Conservation (phyloP, 2,329 filamentous ascomycete species). For the Celoporthe dispersa region DNA sequence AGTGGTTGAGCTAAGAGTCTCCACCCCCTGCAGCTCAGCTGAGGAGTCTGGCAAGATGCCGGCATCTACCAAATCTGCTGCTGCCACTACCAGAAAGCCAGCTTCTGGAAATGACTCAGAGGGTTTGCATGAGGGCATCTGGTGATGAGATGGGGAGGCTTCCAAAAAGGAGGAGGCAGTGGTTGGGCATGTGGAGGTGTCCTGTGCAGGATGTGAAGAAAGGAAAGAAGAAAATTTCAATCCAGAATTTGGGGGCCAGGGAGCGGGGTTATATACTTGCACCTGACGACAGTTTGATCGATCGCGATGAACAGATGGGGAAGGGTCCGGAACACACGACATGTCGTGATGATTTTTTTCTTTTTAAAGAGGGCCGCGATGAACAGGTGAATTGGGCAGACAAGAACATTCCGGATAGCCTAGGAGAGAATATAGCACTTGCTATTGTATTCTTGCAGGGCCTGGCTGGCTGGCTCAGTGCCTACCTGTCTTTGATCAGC, state of each 20-base stretch:
- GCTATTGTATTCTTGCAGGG: background rate
- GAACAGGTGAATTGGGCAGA: background rate
- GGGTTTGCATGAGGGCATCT: background rate
- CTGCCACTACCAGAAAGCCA: background rate
- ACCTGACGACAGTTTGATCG: background rate
- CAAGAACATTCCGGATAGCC: background rate
- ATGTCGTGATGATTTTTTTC: background rate
- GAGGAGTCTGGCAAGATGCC: background rate
- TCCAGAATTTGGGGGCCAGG: background rate
- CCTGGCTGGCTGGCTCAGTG: background rate
- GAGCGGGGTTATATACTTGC: background rate
- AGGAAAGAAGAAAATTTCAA: background rate
- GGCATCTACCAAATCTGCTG: background rate
- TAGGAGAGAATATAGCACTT: background rate
- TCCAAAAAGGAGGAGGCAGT: background rate
- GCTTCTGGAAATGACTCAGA: background rate
- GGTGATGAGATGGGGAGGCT: background rate
- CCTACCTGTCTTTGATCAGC: background rate
- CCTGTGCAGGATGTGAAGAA: background rate
- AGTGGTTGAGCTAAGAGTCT: background rate
- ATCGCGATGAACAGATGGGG: too few relatives aligned
- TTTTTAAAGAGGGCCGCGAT: background rate
- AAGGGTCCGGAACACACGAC: background rate
- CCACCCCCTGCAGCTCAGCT: background rate
- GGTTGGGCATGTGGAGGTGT: background rate